Base-by-base conservation (phyloP, 2,329 filamentous ascomycete genomes). In the Pyricularia sp. region DNA sequence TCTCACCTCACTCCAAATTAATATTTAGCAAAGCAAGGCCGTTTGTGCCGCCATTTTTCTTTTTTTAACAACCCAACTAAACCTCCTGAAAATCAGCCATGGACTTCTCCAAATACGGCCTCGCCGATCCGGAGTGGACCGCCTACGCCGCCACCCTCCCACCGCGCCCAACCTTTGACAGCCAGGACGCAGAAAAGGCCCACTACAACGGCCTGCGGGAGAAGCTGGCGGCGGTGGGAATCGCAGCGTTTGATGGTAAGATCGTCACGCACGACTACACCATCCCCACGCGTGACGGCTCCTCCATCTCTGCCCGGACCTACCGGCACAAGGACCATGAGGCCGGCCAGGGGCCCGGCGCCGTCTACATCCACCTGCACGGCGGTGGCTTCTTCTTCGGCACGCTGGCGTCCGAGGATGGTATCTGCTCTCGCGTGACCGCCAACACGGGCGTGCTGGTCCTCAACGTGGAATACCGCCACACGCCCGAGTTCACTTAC, bases 401-500 rank as follows among this genome's bases (percentile, higher is more conserved):
- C 1, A 84, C 81, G 0, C 72, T 88, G 2, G 71, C 74, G 1
- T 82, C 81, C 0, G 86, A 89, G 70, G 85, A 88, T 68, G 81
- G 82, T 0, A 78, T 77, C 0, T 88, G 85, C 71, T 75, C 82
- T 0, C 78, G 79, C 0, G 80, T 86, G 11, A 82, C 84, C 0
- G 73, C 81, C 14, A 77, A 78, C 4, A 74, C 78, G 0, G 74
- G 76, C 0, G 78, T 82, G 2, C 75, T 83, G 0, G 84, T 88
- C 0, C 72, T 88, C 1, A 85, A 86, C 61, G 77, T 88, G 14
- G 85, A 86, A 71, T 88, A 88, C 73, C 82, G 87, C 0, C 86
- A 88, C 72, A 86, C 85, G 0, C 86, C 86, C 0, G 82, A 88
- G 67, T 76, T 81, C 70, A 72, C 70, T 0, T 88, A 84, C 69